Evolutionary conservation across 2,329 filamentous ascomycete species (phyloP), one percentile per base, ranked within the genome.

Genomic region (Huntiella moniliformis): DNA sequence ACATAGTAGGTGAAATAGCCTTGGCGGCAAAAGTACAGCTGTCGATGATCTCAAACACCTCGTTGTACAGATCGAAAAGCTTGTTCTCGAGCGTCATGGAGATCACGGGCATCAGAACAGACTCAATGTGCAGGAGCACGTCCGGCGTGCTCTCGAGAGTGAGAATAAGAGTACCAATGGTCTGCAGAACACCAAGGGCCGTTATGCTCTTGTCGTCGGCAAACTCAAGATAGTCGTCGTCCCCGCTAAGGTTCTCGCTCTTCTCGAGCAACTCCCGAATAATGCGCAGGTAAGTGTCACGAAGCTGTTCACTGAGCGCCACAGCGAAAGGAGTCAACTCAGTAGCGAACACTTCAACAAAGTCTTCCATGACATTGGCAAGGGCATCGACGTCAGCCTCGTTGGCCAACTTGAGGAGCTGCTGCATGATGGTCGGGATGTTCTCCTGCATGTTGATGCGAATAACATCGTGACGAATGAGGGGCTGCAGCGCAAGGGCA

Each of bases 291-390:
- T 98, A 98, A 0, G 91, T 98, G 57, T 98, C 91, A 38, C 88
- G 79, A 41, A 98, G 70, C 63, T 98, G 91, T 63, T 96, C 87
- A 57, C 86, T 94, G 3, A 98, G 70, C 4, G 91, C 91, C 31
- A 98, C 88, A 8, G 91, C 91, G 56, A 98, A 98, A 3, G 91
- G 91, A 4, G 91, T 96, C 40, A 98, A 72, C 60, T 98, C 91
- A 2, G 85, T 74, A n/a, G 91, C 88, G 58, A 98, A 98, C 2
- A 96, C 87, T 61, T 98, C 91, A 39, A 98, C 91, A 58, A 98
- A 98, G 58, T 98, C 91, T 63, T 98, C 91, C 91, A 98, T 98
- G 35, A 98, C 91, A 57, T 96, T 96, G 16, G 91, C 88, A 36
- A 98, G 70, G 4, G 91, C 87, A 61, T 98, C 91, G 41, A 98